A percentile compares a stretch with the other conserved stretches of the same genome.
Evolutionary conservation across 2,329 filamentous ascomycete species (phyloP).

Genomic region (Atkinsonella hypoxylon): DNA sequence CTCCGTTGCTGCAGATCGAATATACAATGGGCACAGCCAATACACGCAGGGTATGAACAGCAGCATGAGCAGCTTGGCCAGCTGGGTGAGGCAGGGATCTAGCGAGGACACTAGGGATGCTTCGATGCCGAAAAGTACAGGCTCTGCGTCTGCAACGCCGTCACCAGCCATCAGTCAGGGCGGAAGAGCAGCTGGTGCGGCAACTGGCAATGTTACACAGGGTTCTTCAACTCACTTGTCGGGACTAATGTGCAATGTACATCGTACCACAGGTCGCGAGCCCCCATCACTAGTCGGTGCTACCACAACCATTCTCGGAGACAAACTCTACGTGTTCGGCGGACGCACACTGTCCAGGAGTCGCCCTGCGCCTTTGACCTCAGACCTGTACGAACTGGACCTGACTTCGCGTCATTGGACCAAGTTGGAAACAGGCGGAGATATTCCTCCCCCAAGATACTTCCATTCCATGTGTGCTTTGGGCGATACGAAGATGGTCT

Average conservation of each 20-base stretch:
- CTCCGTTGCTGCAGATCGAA: constrained; percentile 22
- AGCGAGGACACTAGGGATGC: constrained; percentile 34
- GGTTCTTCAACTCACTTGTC: constrained; percentile 47
- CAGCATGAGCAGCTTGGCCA: constrained; percentile 35
- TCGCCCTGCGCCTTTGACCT: constrained; percentile 67
- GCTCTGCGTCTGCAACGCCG: constrained; percentile 41
- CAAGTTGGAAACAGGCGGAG: constrained; percentile 72
- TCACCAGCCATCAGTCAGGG: constrained; percentile 38
- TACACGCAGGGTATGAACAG: constrained; percentile 27
- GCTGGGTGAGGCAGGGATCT: constrained; percentile 29
- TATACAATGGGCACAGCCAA: constrained; percentile 23
- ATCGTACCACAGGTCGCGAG: constrained; percentile 79
- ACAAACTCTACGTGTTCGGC: constrained; percentile 95
- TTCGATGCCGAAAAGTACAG: constrained; percentile 39
- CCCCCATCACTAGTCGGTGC: constrained; percentile 87
- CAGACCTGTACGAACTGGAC: constrained; percentile 88
- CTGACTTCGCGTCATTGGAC: constrained; percentile 87
- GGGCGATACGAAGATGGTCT: constrained; percentile 92
- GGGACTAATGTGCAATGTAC: constrained; percentile 59
- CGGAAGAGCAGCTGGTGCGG: constrained; percentile 9
- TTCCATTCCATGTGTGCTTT: constrained; percentile 94
- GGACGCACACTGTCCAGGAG: constrained; percentile 77
- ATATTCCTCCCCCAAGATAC: constrained; percentile 82
- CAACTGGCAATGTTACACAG: constrained; percentile 31
- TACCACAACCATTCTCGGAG: constrained; percentile 86